phyloP scores from a whole-genome alignment of 2,329 filamentous ascomycete species.

The Colletotrichum camelliae region DNA sequence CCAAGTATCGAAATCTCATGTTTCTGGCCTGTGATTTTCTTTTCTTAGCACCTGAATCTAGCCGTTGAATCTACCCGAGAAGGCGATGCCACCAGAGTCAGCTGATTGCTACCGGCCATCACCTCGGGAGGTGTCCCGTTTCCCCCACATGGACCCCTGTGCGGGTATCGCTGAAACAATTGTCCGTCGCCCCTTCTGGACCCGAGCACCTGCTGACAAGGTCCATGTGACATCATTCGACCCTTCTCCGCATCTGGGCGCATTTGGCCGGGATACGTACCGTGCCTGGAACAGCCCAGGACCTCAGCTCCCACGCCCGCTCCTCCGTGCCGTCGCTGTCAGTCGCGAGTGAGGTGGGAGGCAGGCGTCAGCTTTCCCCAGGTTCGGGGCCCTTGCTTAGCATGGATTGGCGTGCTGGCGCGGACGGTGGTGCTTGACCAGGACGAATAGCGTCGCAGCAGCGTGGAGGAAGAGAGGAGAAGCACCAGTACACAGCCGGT shows the following conservation, averaged over 20 bases:
- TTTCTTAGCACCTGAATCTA: not conserved
- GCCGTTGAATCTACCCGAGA: not conserved
- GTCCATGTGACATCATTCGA: constrained; percentile 21
- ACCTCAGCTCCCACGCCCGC: not conserved
- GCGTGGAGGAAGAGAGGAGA: not conserved
- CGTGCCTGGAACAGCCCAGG: not conserved
- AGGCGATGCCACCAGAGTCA: not conserved
- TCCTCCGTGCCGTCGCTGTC: not conserved
- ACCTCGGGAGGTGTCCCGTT: not conserved
- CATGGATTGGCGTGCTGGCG: constrained; percentile 1
- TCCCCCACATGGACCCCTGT: not conserved
- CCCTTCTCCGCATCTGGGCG: constrained; percentile 21
- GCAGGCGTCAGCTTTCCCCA: constrained; percentile 20
- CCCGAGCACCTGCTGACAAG: not conserved
- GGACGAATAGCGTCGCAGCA: not conserved
- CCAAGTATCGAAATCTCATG: not conserved
- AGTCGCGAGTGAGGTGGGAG: not conserved
- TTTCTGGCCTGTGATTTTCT: not conserved
- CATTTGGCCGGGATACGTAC: constrained; percentile 19
- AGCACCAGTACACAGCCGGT: not conserved
- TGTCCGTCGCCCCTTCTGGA: not conserved
- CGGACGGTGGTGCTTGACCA: constrained; percentile 3
- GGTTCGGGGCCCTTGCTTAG: constrained; percentile 7
- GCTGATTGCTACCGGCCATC: not conserved
- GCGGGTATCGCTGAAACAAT: not conserved